phyloP scores from a whole-genome alignment of 1,284 basidiomycete genomes.

The Sphaerobolus stellatus region DNA sequence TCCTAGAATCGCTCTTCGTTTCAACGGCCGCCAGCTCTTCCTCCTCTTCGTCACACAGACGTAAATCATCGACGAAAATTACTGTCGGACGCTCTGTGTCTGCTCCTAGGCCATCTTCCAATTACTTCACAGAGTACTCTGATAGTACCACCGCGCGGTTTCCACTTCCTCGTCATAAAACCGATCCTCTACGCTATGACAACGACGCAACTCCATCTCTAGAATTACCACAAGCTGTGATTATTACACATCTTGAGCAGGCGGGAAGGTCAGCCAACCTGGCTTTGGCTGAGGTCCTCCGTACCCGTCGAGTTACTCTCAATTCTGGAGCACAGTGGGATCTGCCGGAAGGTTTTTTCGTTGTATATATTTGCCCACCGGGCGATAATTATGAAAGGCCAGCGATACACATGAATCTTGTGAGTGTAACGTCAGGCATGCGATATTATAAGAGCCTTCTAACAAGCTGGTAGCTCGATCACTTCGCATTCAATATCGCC shows the following conservation, averaged over 20 bases:
- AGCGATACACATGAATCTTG: conserved; percentile 58
- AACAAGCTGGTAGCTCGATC: conserved; percentile 55
- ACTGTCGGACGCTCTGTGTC: conserved; percentile 3
- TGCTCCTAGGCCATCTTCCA: conserved; percentile 10
- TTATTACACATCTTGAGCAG: conserved; percentile 69
- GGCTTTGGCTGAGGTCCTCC: conserved; percentile 53
- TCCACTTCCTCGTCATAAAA: conserved; percentile 9
- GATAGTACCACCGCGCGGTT: conserved; percentile 5
- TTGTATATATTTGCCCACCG: conserved; percentile 68
- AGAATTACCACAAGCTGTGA: conserved; percentile 54
- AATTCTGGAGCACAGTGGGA: conserved; percentile 49
- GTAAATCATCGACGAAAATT: conserved; percentile 17
- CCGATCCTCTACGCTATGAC: conserved; percentile 6
- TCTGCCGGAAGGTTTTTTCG: conserved; percentile 68
- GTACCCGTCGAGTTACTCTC: conserved; percentile 51
- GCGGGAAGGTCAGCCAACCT: conserved; percentile 56
- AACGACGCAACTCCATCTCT: neutral
- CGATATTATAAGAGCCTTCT: neutral
- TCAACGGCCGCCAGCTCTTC: conserved; percentile 21
- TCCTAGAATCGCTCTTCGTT: conserved; percentile 57
- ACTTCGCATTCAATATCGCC: conserved; percentile 71
- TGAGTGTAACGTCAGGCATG: conserved; percentile 33
- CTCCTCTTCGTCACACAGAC: conserved; percentile 26
- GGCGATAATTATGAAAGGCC: conserved; percentile 61
- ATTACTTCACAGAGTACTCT: conserved; percentile 9